A percentile compares a stretch with the other conserved stretches of the same genome.
Conservation (phyloP, 768 basidiomycete genomes). For the Phallus indusiatus region DNA sequence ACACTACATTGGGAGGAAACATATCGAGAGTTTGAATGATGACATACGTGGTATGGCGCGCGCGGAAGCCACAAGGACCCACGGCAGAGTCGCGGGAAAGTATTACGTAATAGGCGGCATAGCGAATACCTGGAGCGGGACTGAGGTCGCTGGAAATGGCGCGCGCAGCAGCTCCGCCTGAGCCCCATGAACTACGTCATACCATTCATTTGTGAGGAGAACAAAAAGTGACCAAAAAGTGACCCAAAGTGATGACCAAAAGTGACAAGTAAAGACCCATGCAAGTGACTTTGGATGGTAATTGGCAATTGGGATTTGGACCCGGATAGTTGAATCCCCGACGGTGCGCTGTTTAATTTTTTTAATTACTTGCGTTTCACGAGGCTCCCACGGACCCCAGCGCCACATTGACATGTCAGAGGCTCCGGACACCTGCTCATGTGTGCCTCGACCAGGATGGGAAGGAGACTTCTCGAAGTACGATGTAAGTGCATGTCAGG, state of each 20-base stretch:
- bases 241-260: too few relatives aligned
- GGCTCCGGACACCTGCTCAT: background rate
- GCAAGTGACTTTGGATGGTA: too few relatives aligned
- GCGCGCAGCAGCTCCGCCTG: too few relatives aligned
- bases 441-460: slow-evolving; percentile 2
- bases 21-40: background rate
- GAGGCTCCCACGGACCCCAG: slow-evolving; percentile 2
- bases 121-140: too few relatives aligned
- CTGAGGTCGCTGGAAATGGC: too few relatives aligned
- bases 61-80: background rate
- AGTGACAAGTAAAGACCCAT: too few relatives aligned
- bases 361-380: slow-evolving; percentile 1
- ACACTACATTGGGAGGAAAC: background rate
- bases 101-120: slow-evolving; percentile 24
- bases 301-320: too few relatives aligned
- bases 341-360: background rate
- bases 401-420: slow-evolving; percentile 1
- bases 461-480: background rate
- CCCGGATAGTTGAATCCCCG: background rate
- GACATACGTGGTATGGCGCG: too few relatives aligned
- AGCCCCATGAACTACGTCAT: too few relatives aligned
- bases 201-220: too few relatives aligned
- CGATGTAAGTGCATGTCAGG: background rate
- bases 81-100: slow-evolving; percentile 25
- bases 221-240: too few relatives aligned